Evolutionary conservation across 169 alveolate genomes (phyloP), one percentile per base, ranked within the genome.

Genomic region (Plasmodium malariae): DNA sequence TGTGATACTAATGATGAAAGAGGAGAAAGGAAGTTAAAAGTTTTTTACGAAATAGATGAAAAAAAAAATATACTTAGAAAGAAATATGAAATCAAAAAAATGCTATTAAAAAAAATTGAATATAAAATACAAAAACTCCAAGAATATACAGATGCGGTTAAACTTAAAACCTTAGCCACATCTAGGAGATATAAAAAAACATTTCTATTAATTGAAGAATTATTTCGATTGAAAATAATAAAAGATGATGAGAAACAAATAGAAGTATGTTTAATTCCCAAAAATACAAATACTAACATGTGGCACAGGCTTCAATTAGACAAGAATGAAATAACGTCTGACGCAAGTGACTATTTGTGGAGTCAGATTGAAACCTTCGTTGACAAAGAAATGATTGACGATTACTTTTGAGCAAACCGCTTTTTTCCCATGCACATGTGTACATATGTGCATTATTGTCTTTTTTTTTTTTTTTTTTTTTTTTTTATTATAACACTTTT

Each of bases 301-400:
- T 80, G 90, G 90, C 90, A 80, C 28, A 24, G 69, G 32, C 48
- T 80, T 7, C 90, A 80, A 30, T 12, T 80, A 48, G 90, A 80
- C 24, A 80, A 80, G 57, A 65, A 60, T 28, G 90, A 80, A 59
- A 80, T 80, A 21, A 80, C 90, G 2, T 45, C 90, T 28, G 90
- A 80, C 1, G 67, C 90, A 6, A 65, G 83, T 11, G 83, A 80
- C 36, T 80, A 80, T 45, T 59, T 80, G 36, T 80, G 90, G 90
- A 80, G 43, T 54, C 90, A 80, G 43, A 80, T 80, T 21, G 90
- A 80, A 59, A 65, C 90, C 36, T 80, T 80, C 43, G 90, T 80
- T 14, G 90, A 80, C 32, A 80, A 67, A 40, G 83, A 67, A 17
- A 48, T 83, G 2, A 59, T 80, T 71, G 57, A 28, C 36, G 51